Evolutionary conservation across 495 filamentous ascomycete genomes (phyloP), one percentile per base, ranked within the genome.

Genomic region (Tuber aestivum): DNA sequence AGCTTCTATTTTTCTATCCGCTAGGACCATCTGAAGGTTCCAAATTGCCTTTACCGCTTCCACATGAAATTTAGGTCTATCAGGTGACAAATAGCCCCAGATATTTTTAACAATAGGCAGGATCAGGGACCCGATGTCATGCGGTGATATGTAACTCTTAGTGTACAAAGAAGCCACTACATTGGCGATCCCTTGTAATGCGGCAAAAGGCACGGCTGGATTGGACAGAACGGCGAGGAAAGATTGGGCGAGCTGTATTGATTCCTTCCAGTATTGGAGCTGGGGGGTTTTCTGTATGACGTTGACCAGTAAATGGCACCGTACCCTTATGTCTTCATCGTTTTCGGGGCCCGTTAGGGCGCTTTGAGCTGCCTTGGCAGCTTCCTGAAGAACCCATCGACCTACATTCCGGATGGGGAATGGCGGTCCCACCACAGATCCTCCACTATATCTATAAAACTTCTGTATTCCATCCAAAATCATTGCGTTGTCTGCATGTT

Each of bases 21-120:
- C 85, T 42, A 89, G 88, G 14, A 89, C 87, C 0, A 89, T 89
- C 79, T 98, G 93, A 68, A 98, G 85, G 71, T 92, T 89, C 92
- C 94, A 96, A 21, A 98, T 84, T 77, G 90, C 92, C 71, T 92
- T 91, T 70, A 96, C 93, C 45, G 93, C 90, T 83, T 98, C 95
- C 37, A 98, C 93, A 82, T 97, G 95, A 78, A 94, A 94, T 81
- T 96, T 96, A 0, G 94, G 94, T 74, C 90, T 91, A 32, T 90
- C 85, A 37, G 93, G 90, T 0, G 93, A 93, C 45, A 97, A 85
- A 82, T 91, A 94, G 38, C 85, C 78, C 95, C 95, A 98, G 0
- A 94, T 86, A 75, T 89, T 87, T 21, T 85, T 87, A 21, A 95
- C 89, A 32, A 97, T 88, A 85, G 82, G 78, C 18, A 90, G 87